Evolutionary conservation across 768 basidiomycete genomes (phyloP).

Genomic region (Termitomyces titanicus): DNA sequence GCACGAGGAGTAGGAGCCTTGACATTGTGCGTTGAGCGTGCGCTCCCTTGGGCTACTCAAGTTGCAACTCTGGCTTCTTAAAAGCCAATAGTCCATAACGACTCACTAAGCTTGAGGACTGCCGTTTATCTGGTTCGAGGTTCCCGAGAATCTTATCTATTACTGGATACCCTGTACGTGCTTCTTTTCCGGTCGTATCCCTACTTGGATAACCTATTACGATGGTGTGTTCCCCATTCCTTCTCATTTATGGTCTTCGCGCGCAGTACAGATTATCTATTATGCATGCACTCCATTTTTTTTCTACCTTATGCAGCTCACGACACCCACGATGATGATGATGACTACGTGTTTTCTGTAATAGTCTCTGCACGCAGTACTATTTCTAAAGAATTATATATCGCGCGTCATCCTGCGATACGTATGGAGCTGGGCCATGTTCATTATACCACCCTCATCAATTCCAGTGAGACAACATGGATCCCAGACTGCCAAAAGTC

Average conservation of each 20-base stretch:
- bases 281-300: neutral
- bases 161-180: neutral
- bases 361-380: neutral
- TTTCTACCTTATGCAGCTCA: too few species aligned
- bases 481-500: too few species aligned
- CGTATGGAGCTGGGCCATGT: too few species aligned
- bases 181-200: neutral
- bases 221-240: neutral
- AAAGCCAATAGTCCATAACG: neutral
- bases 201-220: neutral
- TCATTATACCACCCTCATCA: too few species aligned
- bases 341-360: neutral
- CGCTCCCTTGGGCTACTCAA: neutral
- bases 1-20: conserved; percentile 18
- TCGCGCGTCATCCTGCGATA: neutral
- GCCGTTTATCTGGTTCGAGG: neutral
- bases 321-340: neutral
- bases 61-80: neutral
- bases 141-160: neutral
- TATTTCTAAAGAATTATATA: neutral
- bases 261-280: conserved; percentile 1
- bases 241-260: neutral
- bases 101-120: neutral
- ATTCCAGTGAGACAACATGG: too few species aligned
- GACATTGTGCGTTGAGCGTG: conserved; percentile 4